These are phyloP conservation scores for Chamaenerion angustifolium DNA, from an alignment of 345 rosid genomes.

Conservation along the genomic window DNA sequence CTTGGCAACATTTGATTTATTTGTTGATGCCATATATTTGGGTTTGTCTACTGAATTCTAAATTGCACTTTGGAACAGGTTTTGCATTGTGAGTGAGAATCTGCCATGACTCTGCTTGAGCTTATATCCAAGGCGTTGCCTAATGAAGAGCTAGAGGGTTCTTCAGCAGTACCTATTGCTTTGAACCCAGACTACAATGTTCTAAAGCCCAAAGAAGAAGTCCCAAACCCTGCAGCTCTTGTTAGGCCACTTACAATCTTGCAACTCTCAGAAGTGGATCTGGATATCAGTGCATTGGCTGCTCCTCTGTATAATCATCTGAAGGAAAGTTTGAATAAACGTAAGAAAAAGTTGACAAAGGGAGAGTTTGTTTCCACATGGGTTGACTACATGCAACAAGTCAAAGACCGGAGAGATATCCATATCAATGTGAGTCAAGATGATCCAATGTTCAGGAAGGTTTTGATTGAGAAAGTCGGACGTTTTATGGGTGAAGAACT, in stretches of 20 bases:
- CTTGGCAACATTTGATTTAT: too few species aligned
- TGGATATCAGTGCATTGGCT: constrained; percentile 26
- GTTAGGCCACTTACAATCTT: constrained; percentile 44
- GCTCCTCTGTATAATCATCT: constrained; percentile 40
- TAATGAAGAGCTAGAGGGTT: constrained; percentile 13
- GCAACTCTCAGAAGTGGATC: constrained; percentile 40
- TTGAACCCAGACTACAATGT: constrained; percentile 39
- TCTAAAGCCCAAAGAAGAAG: constrained; percentile 51
- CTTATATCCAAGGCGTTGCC: constrained; percentile 24
- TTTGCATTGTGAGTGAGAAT: too few species aligned
- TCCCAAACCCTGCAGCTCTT: constrained; percentile 28
- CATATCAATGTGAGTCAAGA: constrained; percentile 14
- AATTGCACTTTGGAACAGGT: too few species aligned
- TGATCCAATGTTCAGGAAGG: constrained; percentile 11
- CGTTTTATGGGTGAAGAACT: constrained; percentile 42
- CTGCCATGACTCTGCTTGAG: constrained; percentile 12
- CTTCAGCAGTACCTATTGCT: constrained; percentile 40
- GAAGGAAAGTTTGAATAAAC: constrained; percentile 36
- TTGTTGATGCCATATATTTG: too few species aligned
- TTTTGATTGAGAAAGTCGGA: constrained; percentile 39
- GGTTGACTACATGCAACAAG: constrained; percentile 41
- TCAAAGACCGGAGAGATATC: constrained; percentile 23
- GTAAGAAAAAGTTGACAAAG: constrained; percentile 31
- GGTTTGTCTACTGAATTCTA: too few species aligned
- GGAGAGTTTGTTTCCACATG: constrained; percentile 32